Evolutionary conservation across 148 eudicot species (phyloP).

Genomic region (Rhododendron williamsianum): DNA sequence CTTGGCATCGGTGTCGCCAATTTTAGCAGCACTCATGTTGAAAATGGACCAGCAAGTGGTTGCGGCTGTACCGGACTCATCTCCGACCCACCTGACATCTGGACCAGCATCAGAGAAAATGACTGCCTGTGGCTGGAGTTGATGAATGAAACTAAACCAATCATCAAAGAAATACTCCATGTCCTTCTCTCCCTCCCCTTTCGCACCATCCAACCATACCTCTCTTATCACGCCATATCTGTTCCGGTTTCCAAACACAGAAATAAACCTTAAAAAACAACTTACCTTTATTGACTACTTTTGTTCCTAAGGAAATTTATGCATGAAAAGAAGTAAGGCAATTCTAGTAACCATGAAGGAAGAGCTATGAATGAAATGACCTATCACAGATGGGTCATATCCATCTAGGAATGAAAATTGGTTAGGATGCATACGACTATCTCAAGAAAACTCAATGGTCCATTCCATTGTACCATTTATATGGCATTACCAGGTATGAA

Average conservation of each 20-base stretch:
- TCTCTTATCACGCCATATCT: slow-evolving; percentile 74
- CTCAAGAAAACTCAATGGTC: background rate
- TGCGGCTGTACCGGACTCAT: slow-evolving; percentile 67
- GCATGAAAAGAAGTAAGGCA: background rate
- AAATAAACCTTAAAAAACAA: background rate
- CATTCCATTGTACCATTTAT: background rate
- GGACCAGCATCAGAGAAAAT: slow-evolving; percentile 92
- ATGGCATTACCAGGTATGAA: background rate
- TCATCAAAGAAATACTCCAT: slow-evolving; percentile 75
- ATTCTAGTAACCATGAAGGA: background rate
- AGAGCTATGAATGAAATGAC: background rate
- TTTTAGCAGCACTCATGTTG: slow-evolving; percentile 50
- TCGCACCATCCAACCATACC: slow-evolving; percentile 77
- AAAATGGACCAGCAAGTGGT: slow-evolving; percentile 78
- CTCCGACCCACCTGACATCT: slow-evolving; percentile 77
- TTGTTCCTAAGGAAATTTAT: background rate
- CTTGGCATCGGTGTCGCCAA: slow-evolving; percentile 56
- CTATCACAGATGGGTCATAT: background rate
- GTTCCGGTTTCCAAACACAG: slow-evolving; percentile 10
- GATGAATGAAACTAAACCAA: slow-evolving; percentile 79
- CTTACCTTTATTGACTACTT: background rate
- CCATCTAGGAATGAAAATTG: background rate
- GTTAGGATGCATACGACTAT: background rate
- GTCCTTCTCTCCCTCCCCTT: slow-evolving; percentile 75
- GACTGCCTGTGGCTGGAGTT: slow-evolving; percentile 63